Base-by-base conservation (phyloP, 2,329 filamentous ascomycete species). In the Microsporum canis region DNA sequence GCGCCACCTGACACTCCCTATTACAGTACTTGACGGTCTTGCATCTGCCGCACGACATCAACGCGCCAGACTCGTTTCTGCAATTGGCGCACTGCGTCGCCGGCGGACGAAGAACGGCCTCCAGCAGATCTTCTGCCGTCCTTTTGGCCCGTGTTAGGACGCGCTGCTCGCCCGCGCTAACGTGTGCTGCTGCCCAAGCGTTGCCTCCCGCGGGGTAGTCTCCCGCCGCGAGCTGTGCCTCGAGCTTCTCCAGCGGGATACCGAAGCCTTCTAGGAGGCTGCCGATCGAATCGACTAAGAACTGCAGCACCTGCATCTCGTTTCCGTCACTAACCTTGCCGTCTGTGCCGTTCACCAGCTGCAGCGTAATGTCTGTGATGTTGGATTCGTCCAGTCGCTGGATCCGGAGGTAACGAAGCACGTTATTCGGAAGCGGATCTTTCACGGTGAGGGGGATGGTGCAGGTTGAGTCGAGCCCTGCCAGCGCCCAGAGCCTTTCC, bases 401-500 rank as follows among this genome's bases (percentile, higher is more conserved):
- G 65, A 73, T 72, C 62, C 70, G 71, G 60, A 74, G 71, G 59
- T 73, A 73, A 68, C 63, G 69, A 64, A 73, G 68, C 55, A 73
- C 67, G 27, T 63, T 66, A 63, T 66, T 70, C 60, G 71, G 71
- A 57, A 73, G 68, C 58, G 71, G 71, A 67, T 71, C 68, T 34
- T 63, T 66, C 57, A 69, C 63, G 63, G 69, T 72, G 62, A 73
- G 71, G 60, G 70, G 63, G 64, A 73, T 70, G 62, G 70, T 72
- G 62, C 60, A 69, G 63, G 63, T 67, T 53, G 65, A 67, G 64
- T 68, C 68, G 63, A 72, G 68, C 64, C 70, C 71, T 63, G 71
- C 70, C 17, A 66, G 67, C 63, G 57, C 63, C 71, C 72, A 74
- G 34, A 74, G 68, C 63, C 67, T 72, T 49, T 71, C 65, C 67